phyloP scores from a whole-genome alignment of 768 basidiomycete species.

The Dictyophora rubrovolvata region DNA sequence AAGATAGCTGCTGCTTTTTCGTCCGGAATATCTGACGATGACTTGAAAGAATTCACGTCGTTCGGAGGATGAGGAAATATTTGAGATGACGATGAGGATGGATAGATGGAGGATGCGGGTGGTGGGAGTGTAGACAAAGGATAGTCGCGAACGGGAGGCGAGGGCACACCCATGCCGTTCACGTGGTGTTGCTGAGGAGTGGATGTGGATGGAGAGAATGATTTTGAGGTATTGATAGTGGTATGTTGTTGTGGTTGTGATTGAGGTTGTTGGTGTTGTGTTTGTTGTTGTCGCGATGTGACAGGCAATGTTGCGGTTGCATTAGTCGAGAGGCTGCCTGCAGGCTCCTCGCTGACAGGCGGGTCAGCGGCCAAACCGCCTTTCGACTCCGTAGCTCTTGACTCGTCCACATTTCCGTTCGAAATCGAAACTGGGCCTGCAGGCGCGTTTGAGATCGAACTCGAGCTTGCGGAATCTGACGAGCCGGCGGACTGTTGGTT shows the following conservation, averaged over 20 bases:
- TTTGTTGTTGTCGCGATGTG: background rate
- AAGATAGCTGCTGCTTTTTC: slow-evolving; percentile 52
- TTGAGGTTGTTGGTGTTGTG: background rate
- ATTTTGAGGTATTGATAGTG: background rate
- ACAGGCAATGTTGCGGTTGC: background rate
- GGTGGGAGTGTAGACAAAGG: slow-evolving; percentile 1
- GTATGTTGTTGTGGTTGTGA: background rate
- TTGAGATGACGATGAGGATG: slow-evolving; percentile 18
- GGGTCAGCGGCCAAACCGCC: background rate
- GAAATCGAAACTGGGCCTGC: background rate
- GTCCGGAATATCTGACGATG: slow-evolving; percentile 18
- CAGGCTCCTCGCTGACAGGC: background rate
- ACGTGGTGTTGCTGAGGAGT: slow-evolving; percentile 12
- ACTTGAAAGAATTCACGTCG: slow-evolving; percentile 13
- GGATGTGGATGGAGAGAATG: background rate
- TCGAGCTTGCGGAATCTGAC: background rate
- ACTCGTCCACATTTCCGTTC: background rate
- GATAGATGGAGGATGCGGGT: slow-evolving; percentile 13
- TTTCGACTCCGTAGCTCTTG: background rate
- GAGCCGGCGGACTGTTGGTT: slow-evolving; percentile 3
- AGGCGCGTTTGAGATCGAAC: background rate
- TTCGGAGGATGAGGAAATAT: slow-evolving; percentile 2
- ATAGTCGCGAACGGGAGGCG: background rate
- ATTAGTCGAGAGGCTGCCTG: background rate
- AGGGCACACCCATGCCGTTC: background rate